Conservation (phyloP, 1,284 basidiomycete species). For the Trichosporon sp. region DNA sequence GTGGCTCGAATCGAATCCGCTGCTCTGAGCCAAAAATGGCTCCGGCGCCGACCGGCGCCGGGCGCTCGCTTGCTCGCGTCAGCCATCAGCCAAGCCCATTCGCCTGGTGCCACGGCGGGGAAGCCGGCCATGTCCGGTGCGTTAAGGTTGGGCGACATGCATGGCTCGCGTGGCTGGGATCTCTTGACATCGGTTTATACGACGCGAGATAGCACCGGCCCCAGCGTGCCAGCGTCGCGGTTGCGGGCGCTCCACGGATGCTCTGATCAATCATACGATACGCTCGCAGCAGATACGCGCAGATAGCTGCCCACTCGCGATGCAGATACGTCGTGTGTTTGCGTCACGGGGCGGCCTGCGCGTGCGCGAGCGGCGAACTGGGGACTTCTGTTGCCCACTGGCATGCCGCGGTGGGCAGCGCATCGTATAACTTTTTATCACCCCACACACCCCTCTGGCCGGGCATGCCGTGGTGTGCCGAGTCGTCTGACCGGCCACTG, state of each 20-base stretch:
- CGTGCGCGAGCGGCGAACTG: not conserved
- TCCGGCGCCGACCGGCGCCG: no score
- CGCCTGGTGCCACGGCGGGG: not conserved
- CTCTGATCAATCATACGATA: not conserved
- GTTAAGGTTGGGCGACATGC: not conserved
- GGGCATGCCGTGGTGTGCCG: no score
- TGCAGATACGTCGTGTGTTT: not conserved
- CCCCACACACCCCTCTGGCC: no score
- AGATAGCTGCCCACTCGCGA: no score
- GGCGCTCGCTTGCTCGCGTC: no score
- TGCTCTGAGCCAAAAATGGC: no score
- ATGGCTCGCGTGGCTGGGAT: not conserved
- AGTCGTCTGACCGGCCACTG: not conserved
- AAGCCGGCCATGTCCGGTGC: not conserved
- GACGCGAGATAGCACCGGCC: not conserved
- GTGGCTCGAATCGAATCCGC: no score
- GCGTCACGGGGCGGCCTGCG: no score
- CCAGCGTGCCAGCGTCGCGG: no score
- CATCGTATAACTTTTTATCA: not conserved
- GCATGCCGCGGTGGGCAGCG: not conserved
- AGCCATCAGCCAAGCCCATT: not conserved
- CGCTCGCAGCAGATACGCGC: not conserved
- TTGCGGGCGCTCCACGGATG: no score
- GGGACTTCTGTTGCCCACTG: no score
- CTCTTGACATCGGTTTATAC: not conserved